A percentile compares a stretch with the other conserved stretches of the same genome.
These are phyloP conservation scores for Hypoxylon sp. DNA, from an alignment of 2,329 filamentous ascomycete species.

Conservation along the genomic window DNA sequence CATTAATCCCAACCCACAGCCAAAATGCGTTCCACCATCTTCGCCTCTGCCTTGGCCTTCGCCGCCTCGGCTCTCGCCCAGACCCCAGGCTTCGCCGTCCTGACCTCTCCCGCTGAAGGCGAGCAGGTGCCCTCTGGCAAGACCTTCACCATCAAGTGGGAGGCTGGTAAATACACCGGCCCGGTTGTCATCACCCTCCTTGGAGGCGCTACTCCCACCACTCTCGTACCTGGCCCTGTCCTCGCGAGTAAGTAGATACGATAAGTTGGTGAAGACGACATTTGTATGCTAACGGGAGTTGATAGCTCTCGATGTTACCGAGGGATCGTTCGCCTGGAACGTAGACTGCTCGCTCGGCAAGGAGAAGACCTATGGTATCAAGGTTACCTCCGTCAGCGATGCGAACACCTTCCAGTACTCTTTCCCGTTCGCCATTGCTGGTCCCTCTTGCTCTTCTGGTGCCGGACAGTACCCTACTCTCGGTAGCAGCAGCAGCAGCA, in stretches of 20 bases:
- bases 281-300: slow-evolving; percentile 35
- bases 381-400: slow-evolving; percentile 64
- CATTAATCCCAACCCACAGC: slow-evolving; percentile 31
- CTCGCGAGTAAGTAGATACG: slow-evolving; percentile 64
- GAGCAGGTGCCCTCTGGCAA: slow-evolving; percentile 62
- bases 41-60: slow-evolving; percentile 64
- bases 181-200: slow-evolving; percentile 67
- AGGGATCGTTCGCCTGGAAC: slow-evolving; percentile 63
- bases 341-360: slow-evolving; percentile 61
- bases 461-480: slow-evolving; percentile 22
- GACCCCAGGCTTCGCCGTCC: slow-evolving; percentile 67
- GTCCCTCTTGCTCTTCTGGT: slow-evolving; percentile 42
- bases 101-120: slow-evolving; percentile 61
- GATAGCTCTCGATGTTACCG: slow-evolving; percentile 61
- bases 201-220: slow-evolving; percentile 60
- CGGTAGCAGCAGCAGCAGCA: slow-evolving; percentile 23
- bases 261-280: not conserved
- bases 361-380: slow-evolving; percentile 68
- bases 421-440: slow-evolving; percentile 68
- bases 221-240: slow-evolving; percentile 56
- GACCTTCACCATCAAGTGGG: slow-evolving; percentile 66
- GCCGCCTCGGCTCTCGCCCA: slow-evolving; percentile 65
- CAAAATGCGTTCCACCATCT: slow-evolving; percentile 69
- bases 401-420: slow-evolving; percentile 70
- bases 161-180: slow-evolving; percentile 56